Evolutionary conservation across 176 grass and related monocot species (phyloP).

Genomic region (Lolium perenne): DNA sequence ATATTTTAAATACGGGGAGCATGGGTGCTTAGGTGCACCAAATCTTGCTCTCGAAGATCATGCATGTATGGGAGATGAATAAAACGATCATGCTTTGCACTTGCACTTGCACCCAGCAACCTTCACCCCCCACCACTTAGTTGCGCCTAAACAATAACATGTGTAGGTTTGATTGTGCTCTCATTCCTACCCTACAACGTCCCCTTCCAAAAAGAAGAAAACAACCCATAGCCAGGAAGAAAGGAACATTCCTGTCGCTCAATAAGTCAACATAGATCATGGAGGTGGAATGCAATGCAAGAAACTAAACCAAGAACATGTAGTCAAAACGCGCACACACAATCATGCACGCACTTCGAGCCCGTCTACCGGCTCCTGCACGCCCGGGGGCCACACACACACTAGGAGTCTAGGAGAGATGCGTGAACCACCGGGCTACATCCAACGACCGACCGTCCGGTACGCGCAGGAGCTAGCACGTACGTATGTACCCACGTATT

Average conservation of each 20-base stretch:
- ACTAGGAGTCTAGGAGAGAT: no score
- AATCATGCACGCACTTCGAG: neutral
- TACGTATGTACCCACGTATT: conserved; percentile 11
- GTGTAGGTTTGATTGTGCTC: neutral
- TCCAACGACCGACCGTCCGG: no score
- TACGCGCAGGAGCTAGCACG: neutral
- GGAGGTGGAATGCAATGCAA: conserved; percentile 19
- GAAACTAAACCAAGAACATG: neutral
- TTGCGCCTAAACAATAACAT: neutral
- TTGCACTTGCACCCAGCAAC: neutral
- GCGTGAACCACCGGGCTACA: no score
- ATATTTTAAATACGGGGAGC: no score
- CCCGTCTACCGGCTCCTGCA: no score
- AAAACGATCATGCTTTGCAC: neutral
- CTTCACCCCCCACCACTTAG: neutral
- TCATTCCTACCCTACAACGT: neutral
- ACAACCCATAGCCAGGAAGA: neutral
- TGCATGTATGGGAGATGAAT: no score
- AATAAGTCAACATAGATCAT: neutral
- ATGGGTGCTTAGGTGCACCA: no score
- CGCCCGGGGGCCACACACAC: no score
- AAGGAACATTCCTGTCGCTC: neutral
- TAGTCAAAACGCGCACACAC: neutral
- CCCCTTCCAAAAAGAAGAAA: neutral
- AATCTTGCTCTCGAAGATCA: no score